phyloP scores from a whole-genome alignment of 768 basidiomycete genomes.

The Russula earlei region DNA sequence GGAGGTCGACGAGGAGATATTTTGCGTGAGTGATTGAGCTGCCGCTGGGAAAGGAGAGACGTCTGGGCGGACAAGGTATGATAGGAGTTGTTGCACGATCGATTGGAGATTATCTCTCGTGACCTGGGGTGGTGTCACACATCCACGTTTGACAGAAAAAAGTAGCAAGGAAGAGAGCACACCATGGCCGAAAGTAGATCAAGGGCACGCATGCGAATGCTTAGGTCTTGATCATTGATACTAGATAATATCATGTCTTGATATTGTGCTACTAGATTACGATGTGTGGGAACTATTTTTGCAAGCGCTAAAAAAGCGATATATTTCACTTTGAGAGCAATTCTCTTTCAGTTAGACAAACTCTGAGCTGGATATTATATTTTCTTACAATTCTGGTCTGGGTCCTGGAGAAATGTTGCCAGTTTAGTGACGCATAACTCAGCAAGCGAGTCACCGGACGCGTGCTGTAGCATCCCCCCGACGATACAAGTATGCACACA shows the following conservation, averaged over 20 bases:
- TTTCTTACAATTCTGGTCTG: conserved; percentile 87
- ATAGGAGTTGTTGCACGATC: conserved; percentile 82
- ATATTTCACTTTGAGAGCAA: conserved; percentile 71
- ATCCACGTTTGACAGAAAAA: background rate
- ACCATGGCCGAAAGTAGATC: conserved; percentile 94
- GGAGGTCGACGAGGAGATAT: conserved; percentile 38
- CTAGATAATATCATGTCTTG: conserved; percentile 86
- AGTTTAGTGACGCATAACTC: conserved; percentile 88
- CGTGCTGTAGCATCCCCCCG: conserved; percentile 85
- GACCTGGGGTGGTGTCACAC: conserved; percentile 41
- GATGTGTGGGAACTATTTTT: conserved; percentile 90
- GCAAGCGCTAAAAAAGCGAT: conserved; percentile 92
- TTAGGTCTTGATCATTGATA: conserved; percentile 87
- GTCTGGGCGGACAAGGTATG: conserved; percentile 66
- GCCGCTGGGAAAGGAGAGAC: conserved; percentile 48
- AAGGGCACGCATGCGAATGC: conserved; percentile 91
- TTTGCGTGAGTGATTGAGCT: conserved; percentile 40
- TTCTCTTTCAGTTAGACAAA: background rate
- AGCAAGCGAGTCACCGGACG: conserved; percentile 71
- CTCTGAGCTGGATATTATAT: conserved; percentile 9
- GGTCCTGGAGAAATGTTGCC: conserved; percentile 81
- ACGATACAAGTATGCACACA: conserved; percentile 98
- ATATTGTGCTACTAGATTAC: conserved; percentile 82
- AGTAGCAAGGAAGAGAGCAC: background rate
- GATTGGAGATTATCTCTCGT: conserved; percentile 77